Evolutionary conservation across 2,329 filamentous ascomycete genomes (phyloP), one percentile per base, ranked within the genome.

Genomic region (Kalmusia sp.): DNA sequence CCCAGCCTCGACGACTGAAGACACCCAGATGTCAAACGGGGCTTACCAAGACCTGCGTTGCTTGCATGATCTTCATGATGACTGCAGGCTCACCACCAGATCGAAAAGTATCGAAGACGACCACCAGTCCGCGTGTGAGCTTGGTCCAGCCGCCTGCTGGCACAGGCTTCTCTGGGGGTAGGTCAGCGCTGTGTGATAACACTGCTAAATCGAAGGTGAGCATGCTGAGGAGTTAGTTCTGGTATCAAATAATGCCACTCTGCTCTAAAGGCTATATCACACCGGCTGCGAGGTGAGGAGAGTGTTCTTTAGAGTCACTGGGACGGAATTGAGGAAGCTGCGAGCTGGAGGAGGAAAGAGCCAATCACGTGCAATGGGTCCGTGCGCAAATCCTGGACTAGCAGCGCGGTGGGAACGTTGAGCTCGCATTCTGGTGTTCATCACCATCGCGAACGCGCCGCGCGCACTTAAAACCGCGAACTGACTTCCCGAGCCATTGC

Each of bases 21-120:
- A 38, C 27, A 9, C 34, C 27, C 38, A 28, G 30, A 19, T 47
- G n/a, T 51, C 27, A 15, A 51, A 39, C 28, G 52, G 62, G 12
- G 15, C 67, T 62, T 77, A 81, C 79, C 67, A 80, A 62, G 49
- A 76, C 61, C 46, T 76, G 71, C 12, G 67, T 71, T 17, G 76
- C 76, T 52, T 76, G 74, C 12, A 73, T 59, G 24, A 82, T 62
- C 62, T 73, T 74, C 62, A 79, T 62, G 11, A 74, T 54, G 54
- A 70, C 65, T 30, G 70, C 52, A 35, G 62, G 54, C 15, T 53
- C 55, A 28, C 57, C 59, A 24, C 50, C 61, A 22, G 61, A 61
- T 22, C 66, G 60, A 43, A 70, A 71, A 19, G 61, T 67, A 49
- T 75, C 73, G 27, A 74, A 54, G 15, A 68, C 61, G 8, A 74